Percentiles rank a stretch among this genome's conserved stretches.
Evolutionary conservation across 768 basidiomycete species (phyloP).

Genomic region (Boletus coccyginus): DNA sequence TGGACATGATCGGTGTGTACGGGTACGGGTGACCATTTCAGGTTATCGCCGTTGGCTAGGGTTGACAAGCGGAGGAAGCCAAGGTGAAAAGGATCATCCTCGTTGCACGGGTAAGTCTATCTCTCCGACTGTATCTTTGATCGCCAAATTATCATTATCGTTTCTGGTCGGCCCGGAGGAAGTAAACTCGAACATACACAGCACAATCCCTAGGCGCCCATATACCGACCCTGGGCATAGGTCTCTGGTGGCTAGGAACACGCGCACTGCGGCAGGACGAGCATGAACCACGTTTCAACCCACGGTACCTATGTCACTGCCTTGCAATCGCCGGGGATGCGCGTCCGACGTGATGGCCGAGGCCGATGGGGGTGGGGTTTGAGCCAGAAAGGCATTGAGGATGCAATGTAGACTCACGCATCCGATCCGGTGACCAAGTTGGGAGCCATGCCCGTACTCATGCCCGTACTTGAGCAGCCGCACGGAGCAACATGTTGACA

Average conservation of each 20-base stretch:
- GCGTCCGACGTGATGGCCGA: conserved; percentile 5
- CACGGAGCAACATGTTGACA: no score
- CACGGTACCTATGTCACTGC: neutral
- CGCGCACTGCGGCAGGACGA: neutral
- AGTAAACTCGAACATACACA: neutral
- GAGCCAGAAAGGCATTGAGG: neutral
- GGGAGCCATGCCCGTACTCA: neutral
- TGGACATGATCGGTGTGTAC: neutral
- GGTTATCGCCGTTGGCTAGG: neutral
- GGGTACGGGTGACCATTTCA: neutral
- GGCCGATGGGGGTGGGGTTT: no score
- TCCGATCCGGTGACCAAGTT: no score
- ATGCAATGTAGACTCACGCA: neutral
- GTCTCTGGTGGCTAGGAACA: neutral
- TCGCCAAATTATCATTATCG: neutral
- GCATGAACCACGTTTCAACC: neutral
- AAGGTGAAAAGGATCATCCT: neutral
- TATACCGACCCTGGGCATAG: neutral
- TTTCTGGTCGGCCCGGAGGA: neutral
- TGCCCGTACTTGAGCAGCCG: neutral
- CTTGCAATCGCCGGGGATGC: neutral
- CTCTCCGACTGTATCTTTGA: conserved; percentile 1
- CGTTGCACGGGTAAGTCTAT: conserved; percentile 1
- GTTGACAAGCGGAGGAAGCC: neutral
- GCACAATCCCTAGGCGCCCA: neutral